phyloP scores from a whole-genome alignment of 228 moss, liverwort and hornwort species.

The Sphagnum fallax region DNA sequence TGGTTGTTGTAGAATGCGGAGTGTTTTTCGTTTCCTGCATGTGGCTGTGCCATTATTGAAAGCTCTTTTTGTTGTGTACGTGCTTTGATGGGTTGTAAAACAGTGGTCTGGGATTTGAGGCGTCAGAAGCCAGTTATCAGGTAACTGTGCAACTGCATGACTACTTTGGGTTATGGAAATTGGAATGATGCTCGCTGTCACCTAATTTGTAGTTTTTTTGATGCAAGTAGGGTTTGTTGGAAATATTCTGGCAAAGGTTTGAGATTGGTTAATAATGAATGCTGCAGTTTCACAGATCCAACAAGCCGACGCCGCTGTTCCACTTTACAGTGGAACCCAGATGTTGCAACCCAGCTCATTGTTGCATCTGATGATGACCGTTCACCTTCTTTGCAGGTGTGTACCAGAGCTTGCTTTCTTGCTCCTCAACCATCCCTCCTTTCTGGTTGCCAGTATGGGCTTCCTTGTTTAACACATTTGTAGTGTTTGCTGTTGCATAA shows the following conservation, averaged over 20 bases:
- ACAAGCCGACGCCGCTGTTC: constrained; percentile 84
- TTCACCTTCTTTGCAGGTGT: constrained; percentile 86
- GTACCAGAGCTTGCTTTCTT: not conserved
- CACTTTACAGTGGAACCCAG: constrained; percentile 96
- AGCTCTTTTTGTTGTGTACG: not conserved
- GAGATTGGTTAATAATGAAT: no score
- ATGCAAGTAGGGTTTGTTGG: no score
- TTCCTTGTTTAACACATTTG: no score
- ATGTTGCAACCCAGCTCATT: constrained; percentile 86
- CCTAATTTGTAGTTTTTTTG: no score
- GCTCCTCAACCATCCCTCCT: no score
- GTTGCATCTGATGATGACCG: constrained; percentile 96
- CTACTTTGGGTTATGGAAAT: not conserved
- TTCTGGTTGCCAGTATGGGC: no score
- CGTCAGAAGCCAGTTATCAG: constrained; percentile 83
- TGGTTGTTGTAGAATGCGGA: no score
- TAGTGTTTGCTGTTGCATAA: no score
- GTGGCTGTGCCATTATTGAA: no score
- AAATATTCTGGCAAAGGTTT: no score
- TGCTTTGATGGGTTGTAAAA: constrained; percentile 3
- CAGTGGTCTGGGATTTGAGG: constrained; percentile 96
- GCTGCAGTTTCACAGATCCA: constrained; percentile 85
- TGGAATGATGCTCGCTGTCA: not conserved
- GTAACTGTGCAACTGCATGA: constrained; percentile 22
- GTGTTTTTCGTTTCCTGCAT: no score